These are phyloP conservation scores for Croton laevigatus DNA, from an alignment of 441 rosid species.

Conservation along the genomic window DNA sequence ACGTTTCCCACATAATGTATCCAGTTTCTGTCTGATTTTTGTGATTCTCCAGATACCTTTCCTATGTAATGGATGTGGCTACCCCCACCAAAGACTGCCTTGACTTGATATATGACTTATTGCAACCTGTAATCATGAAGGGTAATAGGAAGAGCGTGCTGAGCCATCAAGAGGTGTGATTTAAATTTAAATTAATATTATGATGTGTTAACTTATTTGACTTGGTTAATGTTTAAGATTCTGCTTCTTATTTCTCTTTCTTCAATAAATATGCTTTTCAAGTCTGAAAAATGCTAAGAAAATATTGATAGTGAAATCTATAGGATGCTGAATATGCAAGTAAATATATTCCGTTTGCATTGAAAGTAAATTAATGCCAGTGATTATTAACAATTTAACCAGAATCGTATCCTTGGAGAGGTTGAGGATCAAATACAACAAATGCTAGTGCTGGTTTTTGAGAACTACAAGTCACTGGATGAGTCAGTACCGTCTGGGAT, in stretches of 20 bases:
- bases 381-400: constrained; percentile 24
- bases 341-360: constrained; percentile 3
- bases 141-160: constrained; percentile 59
- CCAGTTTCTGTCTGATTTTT: constrained; percentile 16
- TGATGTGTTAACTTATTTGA: not conserved
- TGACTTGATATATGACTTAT: constrained; percentile 57
- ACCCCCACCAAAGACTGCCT: constrained; percentile 92
- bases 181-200: not conserved
- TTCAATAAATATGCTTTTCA: not conserved
- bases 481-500: constrained; percentile 66
- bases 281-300: not conserved
- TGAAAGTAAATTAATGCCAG: constrained; percentile 5
- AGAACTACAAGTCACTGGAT: constrained; percentile 87
- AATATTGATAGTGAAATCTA: not conserved
- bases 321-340: not conserved
- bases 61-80: constrained; percentile 95
- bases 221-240: not conserved
- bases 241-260: not conserved
- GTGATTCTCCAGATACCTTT: constrained; percentile 62
- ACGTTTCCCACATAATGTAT: not conserved
- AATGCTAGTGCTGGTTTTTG: constrained; percentile 63
- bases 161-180: constrained; percentile 94
- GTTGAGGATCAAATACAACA: constrained; percentile 80
- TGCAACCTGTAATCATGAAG: constrained; percentile 70
- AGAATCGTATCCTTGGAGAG: constrained; percentile 94